These are phyloP conservation scores for Eucalyptus sp. DNA, from an alignment of 345 rosid genomes.

Conservation along the genomic window DNA sequence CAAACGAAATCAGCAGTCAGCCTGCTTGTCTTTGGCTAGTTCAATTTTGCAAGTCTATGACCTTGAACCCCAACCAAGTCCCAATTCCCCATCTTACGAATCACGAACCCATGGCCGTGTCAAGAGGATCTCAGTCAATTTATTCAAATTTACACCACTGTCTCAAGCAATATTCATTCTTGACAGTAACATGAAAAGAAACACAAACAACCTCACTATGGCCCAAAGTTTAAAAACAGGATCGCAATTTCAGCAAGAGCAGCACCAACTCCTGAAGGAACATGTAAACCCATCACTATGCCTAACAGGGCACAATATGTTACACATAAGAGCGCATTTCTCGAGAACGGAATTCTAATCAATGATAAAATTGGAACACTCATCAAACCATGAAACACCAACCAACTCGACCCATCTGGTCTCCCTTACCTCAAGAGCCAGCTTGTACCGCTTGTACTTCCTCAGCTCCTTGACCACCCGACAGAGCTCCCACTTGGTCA, in stretches of 20 bases:
- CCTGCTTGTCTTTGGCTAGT: not conserved
- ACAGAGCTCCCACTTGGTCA: slow-evolving; percentile 82
- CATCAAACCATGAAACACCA: not conserved
- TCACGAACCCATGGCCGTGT: not conserved
- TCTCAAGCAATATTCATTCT: not conserved
- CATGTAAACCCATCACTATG: not conserved
- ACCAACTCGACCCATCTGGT: not conserved
- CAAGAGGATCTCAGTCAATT: not conserved
- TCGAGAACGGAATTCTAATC: not conserved
- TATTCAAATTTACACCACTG: not conserved
- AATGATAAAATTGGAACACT: not conserved
- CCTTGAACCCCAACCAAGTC: not conserved
- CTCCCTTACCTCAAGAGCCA: slow-evolving; percentile 68
- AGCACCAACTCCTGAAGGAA: not conserved
- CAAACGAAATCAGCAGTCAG: not conserved
- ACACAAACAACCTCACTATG: not conserved
- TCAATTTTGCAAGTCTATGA: not conserved
- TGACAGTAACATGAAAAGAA: not conserved
- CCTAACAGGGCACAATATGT: not conserved
- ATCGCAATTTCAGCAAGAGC: not conserved
- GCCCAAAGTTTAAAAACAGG: not conserved
- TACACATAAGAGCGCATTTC: not conserved
- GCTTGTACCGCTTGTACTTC: slow-evolving; percentile 57
- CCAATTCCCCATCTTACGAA: not conserved
- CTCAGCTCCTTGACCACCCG: slow-evolving; percentile 86